Evolutionary conservation across 2,329 filamentous ascomycete genomes (phyloP), one percentile per base, ranked within the genome.

Genomic region (Penicillium verrucosum): DNA sequence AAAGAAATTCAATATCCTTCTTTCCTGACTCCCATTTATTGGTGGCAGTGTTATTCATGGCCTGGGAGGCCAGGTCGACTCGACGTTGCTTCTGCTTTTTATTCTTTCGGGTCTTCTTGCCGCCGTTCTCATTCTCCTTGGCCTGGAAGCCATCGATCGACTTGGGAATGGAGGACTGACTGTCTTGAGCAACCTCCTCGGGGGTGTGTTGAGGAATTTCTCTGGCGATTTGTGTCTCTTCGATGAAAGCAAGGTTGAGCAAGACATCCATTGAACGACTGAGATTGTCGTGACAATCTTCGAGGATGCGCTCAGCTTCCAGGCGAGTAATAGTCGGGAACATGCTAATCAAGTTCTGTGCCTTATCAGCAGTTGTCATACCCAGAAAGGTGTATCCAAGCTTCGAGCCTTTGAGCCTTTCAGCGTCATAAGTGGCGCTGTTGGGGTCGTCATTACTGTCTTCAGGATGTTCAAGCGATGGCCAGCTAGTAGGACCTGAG

Each of bases 101-200:
- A 32, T 66, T 69, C 55, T 68, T 84, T 8, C 70, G 70, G 21
- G 75, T 71, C 57, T 77, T 75, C 67, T 75, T 72, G 21, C 73
- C 71, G 14, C 69, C 67, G 1, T 71, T 70, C 0, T 75, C 71
- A 16, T 80, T 74, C 16, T 85, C 81, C 0, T 81, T 81, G 38
- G 84, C 80, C 23, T 84, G 85, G 69, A 96, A 96, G 0, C 84
- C 91, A 56, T 97, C 91, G n/a, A 97, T 79, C 0, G 92, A 90
- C 69, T 89, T 93, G 1, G 81, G 77, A 1, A 78, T 70, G 5
- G 77, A 67, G 18, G 76, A 72, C 34, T 73, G 75, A 45, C 73
- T 71, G 2, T 71, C 75, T 18, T 40, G 18, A 9, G 27, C 27
- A 4, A 2, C 36, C 14, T 56, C 54, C n/a, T 25, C 14, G 8